Base-by-base conservation (phyloP, 495 filamentous ascomycete genomes). In the Lasiosphaeria miniovina region DNA sequence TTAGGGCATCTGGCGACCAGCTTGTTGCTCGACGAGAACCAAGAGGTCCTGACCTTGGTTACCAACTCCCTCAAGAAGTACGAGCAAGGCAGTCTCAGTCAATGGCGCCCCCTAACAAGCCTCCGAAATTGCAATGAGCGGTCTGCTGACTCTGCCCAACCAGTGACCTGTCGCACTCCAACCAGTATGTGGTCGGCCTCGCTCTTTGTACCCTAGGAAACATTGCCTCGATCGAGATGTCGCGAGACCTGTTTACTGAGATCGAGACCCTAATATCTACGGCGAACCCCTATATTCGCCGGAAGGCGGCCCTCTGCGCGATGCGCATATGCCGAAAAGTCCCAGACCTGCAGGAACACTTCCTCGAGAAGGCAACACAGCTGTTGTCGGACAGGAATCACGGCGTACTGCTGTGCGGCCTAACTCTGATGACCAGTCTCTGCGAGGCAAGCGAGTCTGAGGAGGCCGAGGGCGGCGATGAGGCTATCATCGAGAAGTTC, bases 241-340 rank as follows among this genome's bases (percentile, higher is more conserved):
- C 93, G n/a, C 84, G 94, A 76, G 94, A 98, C 75, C 80, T 98
- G 24, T 98, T 98, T 75, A 80, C 89, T 63, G 92, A 98, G 80
- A 88, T 98, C 64, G 95, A 98, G 75, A 87, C 77, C 45, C 85
- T 98, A 17, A 77, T 97, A 57, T 90, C 91, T 11, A 96, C 90
- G 35, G 88, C 91, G 40, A 98, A 98, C 72, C 93, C 94, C 10
- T 98, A 98, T 65, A 96, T 98, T 68, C 86, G 93, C 52, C 85
- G 94, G 52, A 98, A 98, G 81, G 94, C 95, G 38, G 95, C 94
- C 6, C 82, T 98, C n/a, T 98, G 94, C 73, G 94, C 94, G n/a
- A 98, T 98, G 95, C 84, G 95, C 43, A 96, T 98, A 77, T 96
- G 92, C 76, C 86, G 92, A 63, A 98, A 98, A 74, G 95, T 98